These are phyloP conservation scores for Persicaria tinctoria DNA, from an alignment of 148 eudicot genomes.

Conservation along the genomic window DNA sequence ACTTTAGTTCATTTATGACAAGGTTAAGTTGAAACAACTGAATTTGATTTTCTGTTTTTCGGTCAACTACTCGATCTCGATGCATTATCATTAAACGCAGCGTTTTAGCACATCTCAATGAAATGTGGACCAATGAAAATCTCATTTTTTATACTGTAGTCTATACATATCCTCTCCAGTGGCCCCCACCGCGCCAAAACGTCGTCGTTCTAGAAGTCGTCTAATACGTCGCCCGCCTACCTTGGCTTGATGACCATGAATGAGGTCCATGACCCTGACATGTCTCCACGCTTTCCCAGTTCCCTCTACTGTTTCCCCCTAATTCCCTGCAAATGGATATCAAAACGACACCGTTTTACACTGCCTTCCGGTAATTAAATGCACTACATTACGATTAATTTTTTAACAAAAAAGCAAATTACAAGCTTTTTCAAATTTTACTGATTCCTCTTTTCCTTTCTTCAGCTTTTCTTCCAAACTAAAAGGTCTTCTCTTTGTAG, in stretches of 20 bases:
- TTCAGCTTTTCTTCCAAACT: constrained; percentile 5
- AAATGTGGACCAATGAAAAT: neutral
- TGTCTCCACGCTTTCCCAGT: constrained; percentile 3
- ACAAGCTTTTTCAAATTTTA: neutral
- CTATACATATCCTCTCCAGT: neutral
- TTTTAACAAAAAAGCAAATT: neutral
- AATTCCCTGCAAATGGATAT: neutral
- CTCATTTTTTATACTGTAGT: neutral
- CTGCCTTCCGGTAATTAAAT: neutral
- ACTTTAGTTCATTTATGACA: too few species aligned
- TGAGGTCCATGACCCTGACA: neutral
- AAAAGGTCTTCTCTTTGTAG: constrained; percentile 4
- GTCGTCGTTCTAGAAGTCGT: constrained; percentile 6
- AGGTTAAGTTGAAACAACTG: too few species aligned
- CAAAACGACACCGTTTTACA: constrained; percentile 8
- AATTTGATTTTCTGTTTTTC: too few species aligned
- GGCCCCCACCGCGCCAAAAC: neutral
- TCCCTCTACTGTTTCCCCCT: too few species aligned
- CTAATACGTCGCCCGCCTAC: too few species aligned
- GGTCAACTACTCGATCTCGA: too few species aligned
- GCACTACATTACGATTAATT: neutral
- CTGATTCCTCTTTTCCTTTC: neutral
- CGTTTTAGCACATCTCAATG: neutral
- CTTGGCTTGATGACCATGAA: too few species aligned
- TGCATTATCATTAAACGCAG: neutral